Percentiles rank a stretch among this genome's conserved stretches.
Evolutionary conservation across 2,329 filamentous ascomycete genomes (phyloP).

Genomic region (Curvularia sp.): DNA sequence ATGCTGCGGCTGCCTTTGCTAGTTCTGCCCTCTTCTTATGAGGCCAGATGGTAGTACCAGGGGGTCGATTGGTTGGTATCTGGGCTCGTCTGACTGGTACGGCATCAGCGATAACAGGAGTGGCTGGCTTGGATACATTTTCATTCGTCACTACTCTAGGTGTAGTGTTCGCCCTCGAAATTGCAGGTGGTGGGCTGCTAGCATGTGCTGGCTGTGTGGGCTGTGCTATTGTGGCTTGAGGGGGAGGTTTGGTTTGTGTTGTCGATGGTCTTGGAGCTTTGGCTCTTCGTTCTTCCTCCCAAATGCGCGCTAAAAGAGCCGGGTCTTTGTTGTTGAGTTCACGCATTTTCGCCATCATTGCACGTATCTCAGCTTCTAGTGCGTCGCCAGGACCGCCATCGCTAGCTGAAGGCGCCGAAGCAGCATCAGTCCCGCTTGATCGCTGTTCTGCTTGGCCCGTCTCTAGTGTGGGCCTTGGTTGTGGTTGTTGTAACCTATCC

Average conservation of each 20-base stretch:
- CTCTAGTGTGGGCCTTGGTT: slow-evolving; percentile 30
- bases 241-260: slow-evolving; percentile 30
- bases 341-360: slow-evolving; percentile 65
- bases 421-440: slow-evolving; percentile 16
- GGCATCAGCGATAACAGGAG: slow-evolving; percentile 11
- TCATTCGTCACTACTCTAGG: slow-evolving; percentile 23
- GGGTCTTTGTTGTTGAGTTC: slow-evolving; percentile 64
- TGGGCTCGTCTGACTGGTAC: slow-evolving; percentile 15
- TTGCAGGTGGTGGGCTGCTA: slow-evolving; percentile 25
- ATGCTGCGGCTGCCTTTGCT: slow-evolving; percentile 58
- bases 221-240: slow-evolving; percentile 23
- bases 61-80: slow-evolving; percentile 14
- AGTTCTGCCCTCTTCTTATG: slow-evolving; percentile 58
- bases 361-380: slow-evolving; percentile 60
- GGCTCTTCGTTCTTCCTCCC: slow-evolving; percentile 60
- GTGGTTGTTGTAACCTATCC: slow-evolving; percentile 28
- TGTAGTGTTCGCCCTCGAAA: slow-evolving; percentile 32
- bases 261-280: slow-evolving; percentile 43
- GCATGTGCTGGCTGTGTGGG: slow-evolving; percentile 19
- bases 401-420: slow-evolving; percentile 6
- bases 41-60: slow-evolving; percentile 58
- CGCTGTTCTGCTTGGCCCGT: slow-evolving; percentile 36
- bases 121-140: slow-evolving; percentile 12
- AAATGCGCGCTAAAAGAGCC: slow-evolving; percentile 61
- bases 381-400: slow-evolving; percentile 32